Percentiles rank a stretch among this genome's conserved stretches.
These are phyloP conservation scores for Ligustrum vulgare DNA, from an alignment of 257 asterid genomes.

Conservation along the genomic window DNA sequence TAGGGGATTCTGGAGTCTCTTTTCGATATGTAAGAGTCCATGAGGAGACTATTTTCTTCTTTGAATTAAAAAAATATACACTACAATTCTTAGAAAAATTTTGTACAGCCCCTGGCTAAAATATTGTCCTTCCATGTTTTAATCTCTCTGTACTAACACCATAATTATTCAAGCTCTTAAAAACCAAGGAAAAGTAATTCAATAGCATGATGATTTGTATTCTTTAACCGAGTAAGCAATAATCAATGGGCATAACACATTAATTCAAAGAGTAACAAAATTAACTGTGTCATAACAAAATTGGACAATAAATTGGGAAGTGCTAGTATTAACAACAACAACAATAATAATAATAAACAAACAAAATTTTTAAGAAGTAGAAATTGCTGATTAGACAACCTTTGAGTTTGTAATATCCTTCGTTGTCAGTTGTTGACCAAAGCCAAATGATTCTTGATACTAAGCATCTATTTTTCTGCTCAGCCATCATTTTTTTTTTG, in stretches of 20 bases:
- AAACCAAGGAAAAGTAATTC: constrained; percentile 6
- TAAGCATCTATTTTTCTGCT: no score
- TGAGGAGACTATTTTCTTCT: no score
- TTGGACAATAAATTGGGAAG: constrained; percentile 8
- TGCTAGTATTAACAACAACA: background rate
- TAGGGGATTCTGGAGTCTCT: no score
- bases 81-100: no score
- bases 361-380: constrained; percentile 2
- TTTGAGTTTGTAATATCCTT: constrained; percentile 78
- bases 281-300: constrained; percentile 7
- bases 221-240: constrained; percentile 11
- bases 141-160: background rate
- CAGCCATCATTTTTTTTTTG: no score
- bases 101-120: no score
- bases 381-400: constrained; percentile 2
- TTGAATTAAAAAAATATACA: no score
- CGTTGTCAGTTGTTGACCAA: constrained; percentile 76
- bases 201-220: constrained; percentile 5
- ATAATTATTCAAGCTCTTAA: constrained; percentile 18
- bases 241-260: background rate
- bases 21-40: no score
- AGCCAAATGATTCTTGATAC: no score
- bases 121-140: no score
- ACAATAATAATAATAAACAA: constrained; percentile 8
- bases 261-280: background rate